Evolutionary conservation across 2,329 filamentous ascomycete genomes (phyloP).

Genomic region (Claviceps quebecensis): DNA sequence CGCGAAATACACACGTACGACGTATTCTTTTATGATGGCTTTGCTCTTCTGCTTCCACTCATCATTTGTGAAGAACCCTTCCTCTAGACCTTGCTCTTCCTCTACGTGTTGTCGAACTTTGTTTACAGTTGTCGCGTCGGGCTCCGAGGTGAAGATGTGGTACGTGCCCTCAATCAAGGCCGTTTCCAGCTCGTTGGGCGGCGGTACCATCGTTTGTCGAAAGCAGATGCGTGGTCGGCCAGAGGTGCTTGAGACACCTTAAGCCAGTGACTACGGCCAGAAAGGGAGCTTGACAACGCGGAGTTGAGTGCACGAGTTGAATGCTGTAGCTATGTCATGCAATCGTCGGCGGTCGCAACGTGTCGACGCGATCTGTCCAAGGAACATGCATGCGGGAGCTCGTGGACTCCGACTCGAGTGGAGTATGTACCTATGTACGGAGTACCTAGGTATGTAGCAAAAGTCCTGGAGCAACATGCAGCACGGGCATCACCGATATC

Average conservation of each 20-base stretch:
- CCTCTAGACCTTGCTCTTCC: constrained; percentile 30
- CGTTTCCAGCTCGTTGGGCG: constrained; percentile 27
- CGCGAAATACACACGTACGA: constrained; percentile 27
- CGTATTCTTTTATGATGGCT: constrained; percentile 36
- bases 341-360: not conserved
- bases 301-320: not conserved
- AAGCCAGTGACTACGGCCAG: not conserved
- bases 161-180: constrained; percentile 33
- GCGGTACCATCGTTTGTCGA: constrained; percentile 15
- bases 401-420: too few relatives aligned
- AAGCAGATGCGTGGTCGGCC: not conserved
- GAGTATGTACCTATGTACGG: too few relatives aligned
- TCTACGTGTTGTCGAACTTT: constrained; percentile 39
- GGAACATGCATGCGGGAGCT: too few relatives aligned
- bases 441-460: too few relatives aligned
- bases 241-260: not conserved
- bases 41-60: constrained; percentile 49
- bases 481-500: too few relatives aligned
- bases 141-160: constrained; percentile 28
- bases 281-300: not conserved
- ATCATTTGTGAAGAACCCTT: constrained; percentile 33
- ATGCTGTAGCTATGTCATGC: not conserved
- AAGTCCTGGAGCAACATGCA: too few relatives aligned
- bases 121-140: constrained; percentile 41
- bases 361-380: too few relatives aligned